A percentile compares a stretch with the other conserved stretches of the same genome.
These are phyloP conservation scores for Aeminium ludgeri DNA, from an alignment of 495 filamentous ascomycete species.

Conservation along the genomic window DNA sequence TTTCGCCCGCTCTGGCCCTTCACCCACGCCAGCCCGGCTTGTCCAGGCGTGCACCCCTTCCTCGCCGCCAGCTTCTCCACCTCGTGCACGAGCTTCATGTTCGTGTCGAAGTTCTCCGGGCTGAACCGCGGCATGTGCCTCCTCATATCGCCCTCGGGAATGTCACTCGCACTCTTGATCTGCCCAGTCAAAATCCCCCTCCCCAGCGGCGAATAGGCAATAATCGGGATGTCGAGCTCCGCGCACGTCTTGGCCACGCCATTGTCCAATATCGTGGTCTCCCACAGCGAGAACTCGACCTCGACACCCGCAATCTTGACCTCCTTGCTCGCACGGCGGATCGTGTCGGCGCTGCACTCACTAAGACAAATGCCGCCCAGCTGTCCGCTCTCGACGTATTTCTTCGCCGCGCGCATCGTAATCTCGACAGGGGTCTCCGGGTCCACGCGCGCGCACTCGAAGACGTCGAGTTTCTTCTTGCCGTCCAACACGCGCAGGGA, in stretches of 20 bases:
- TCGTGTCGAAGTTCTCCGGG: conserved; percentile 51
- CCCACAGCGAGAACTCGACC: conserved; percentile 59
- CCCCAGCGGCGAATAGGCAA: conserved; percentile 50
- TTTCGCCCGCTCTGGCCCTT: conserved; percentile 35
- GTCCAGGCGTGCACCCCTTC: conserved; percentile 55
- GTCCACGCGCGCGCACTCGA: conserved; percentile 61
- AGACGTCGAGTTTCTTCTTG: conserved; percentile 69
- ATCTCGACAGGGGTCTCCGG: conserved; percentile 41
- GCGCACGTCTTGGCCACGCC: conserved; percentile 56
- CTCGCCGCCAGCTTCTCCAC: conserved; percentile 47
- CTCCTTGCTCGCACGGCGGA: conserved; percentile 52
- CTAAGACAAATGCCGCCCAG: conserved; percentile 62
- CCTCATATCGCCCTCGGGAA: conserved; percentile 43
- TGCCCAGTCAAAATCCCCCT: conserved; percentile 38
- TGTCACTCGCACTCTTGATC: conserved; percentile 41
- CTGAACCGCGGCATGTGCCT: conserved; percentile 44
- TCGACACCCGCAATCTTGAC: conserved; percentile 58
- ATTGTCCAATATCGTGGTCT: conserved; percentile 52
- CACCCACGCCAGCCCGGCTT: conserved; percentile 68
- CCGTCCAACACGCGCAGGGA: conserved; percentile 43
- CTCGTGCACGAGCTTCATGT: conserved; percentile 51
- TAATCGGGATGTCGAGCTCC: conserved; percentile 51
- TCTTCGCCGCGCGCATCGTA: conserved; percentile 33
- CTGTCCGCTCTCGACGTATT: conserved; percentile 59
- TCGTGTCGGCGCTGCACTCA: conserved; percentile 57